Evolutionary conservation across 2,329 filamentous ascomycete species (phyloP), one percentile per base, ranked within the genome.

Genomic region (Ilyonectria destructans): DNA sequence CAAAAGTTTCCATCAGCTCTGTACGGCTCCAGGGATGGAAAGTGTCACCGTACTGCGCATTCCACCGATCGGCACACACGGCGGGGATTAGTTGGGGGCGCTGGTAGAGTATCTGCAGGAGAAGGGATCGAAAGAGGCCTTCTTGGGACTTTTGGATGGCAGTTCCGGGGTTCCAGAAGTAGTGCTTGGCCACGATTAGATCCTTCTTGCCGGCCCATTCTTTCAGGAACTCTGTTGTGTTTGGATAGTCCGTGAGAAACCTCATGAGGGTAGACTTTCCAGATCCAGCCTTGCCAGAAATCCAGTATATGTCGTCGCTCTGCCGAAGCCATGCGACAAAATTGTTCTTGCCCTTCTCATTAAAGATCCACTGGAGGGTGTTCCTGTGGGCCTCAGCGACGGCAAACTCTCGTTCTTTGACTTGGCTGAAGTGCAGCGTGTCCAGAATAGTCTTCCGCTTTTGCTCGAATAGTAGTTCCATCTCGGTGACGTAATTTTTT

Each of bases 251-350:
- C 29, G 40, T 65, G 8, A 84, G 59, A 48, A 77, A 80, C 46
- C 82, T 82, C 79, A 84, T 81, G 13, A 84, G 65, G 0, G 82
- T 84, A 1, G 82, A 84, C 61, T 85, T 85, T 0, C 82, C 83
- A 0, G 80, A 79, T 7, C 83, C 82, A 0, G 82, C 74, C 51
- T 84, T 84, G 2, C 84, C 83, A 8, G 73, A 74, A 10, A 84
- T 26, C 46, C 21, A 49, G 21, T 49, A 49, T 2, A 49, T 12
- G 12, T 21, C 46, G 13, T 5, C 12, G 5, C 26, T 10, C 2
- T 13, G 5, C 9, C 12, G 46, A 15, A 49, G 46, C 46, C 46
- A 49, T 12, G 26, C 46, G 6, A 10, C 21, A 5, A 49, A 23
- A 26, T 26, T 49, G 15, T 26, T 21, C 12, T 12, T 6, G 2